phyloP scores from a whole-genome alignment of 164 flowering plant species.

The Sedum album region DNA sequence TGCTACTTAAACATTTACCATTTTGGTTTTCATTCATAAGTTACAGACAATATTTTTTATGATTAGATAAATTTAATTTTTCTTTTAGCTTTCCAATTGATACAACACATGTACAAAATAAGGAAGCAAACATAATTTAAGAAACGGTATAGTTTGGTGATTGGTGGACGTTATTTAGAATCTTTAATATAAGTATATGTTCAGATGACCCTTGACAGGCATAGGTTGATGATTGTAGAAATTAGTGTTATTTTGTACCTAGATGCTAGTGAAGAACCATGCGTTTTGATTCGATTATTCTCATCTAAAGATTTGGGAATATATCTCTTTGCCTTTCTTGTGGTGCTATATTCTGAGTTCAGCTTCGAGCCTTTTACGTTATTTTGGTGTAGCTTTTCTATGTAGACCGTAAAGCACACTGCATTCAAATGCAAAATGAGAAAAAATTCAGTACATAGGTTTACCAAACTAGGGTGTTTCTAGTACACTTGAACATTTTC shows the following conservation, averaged over 20 bases:
- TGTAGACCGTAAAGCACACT: not conserved
- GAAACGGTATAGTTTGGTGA: too few relatives aligned
- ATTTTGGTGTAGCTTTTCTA: not conserved
- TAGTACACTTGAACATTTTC: not conserved
- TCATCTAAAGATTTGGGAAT: not conserved
- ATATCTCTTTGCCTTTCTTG: not conserved
- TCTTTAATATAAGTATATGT: not conserved
- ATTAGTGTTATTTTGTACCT: not conserved
- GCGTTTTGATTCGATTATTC: not conserved
- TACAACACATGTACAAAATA: not conserved
- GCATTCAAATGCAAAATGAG: not conserved
- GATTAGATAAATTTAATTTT: not conserved
- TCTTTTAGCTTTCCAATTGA: not conserved
- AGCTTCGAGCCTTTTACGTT: not conserved
- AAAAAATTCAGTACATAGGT: not conserved
- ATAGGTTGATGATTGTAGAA: not conserved
- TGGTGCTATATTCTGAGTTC: not conserved
- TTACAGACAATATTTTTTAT: not conserved
- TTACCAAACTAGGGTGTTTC: not conserved
- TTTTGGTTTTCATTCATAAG: not conserved
- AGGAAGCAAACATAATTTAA: too few relatives aligned
- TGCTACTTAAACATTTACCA: not conserved
- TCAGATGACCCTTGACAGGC: not conserved
- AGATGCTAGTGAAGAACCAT: not conserved
- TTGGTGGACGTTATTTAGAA: too few relatives aligned